Evolutionary conservation across 306 rosid species (phyloP).

Genomic region (Citrullus colocynthis): DNA sequence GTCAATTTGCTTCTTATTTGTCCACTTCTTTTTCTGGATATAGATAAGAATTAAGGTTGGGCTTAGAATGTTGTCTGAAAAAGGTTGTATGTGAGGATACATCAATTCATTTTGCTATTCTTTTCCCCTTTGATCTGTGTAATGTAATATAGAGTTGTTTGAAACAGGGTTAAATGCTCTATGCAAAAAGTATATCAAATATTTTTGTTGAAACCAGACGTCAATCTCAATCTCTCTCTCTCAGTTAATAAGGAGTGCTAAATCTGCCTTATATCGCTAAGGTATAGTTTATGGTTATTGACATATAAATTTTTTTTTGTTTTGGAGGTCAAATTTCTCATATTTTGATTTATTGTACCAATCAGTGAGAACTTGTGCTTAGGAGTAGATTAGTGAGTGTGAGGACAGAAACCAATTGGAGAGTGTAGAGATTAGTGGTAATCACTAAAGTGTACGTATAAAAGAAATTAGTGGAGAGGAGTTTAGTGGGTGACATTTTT

Average conservation of each 20-base stretch:
- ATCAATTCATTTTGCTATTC: background rate
- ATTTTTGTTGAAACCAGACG: background rate
- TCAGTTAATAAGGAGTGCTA: no score
- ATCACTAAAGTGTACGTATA: no score
- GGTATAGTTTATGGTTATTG: no score
- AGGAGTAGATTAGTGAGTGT: background rate
- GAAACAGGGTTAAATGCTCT: background rate
- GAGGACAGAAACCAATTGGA: background rate
- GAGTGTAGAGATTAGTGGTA: background rate
- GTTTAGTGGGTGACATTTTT: background rate
- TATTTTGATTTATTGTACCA: no score
- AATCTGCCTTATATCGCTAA: no score
- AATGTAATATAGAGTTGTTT: background rate
- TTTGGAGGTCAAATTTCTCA: no score
- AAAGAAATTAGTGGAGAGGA: background rate
- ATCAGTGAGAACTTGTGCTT: background rate
- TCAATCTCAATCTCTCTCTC: background rate
- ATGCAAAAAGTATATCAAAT: background rate
- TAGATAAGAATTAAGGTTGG: background rate
- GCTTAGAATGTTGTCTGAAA: no score
- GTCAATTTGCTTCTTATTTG: background rate
- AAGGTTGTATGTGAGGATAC: background rate
- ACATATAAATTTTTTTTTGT: no score
- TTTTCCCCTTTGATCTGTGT: background rate
- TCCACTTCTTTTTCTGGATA: background rate